Evolutionary conservation across 2,329 filamentous ascomycete genomes (phyloP), one percentile per base, ranked within the genome.

Genomic region (Didymella sp.): DNA sequence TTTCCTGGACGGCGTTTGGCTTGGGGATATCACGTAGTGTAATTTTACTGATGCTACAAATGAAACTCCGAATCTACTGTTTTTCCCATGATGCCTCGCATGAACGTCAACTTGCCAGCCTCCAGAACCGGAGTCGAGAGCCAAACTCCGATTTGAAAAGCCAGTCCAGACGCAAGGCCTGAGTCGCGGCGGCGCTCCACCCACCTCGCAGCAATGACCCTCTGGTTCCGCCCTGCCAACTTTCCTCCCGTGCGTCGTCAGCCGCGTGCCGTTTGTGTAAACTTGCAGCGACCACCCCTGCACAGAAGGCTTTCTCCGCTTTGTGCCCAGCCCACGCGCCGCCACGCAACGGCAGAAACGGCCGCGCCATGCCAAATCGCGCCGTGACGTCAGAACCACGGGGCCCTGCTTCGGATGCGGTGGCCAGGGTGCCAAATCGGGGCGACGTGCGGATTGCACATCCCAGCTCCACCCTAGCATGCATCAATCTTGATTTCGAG

Each of bases 401-500:
- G 49, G 33, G 44, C 58, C 49, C 40, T 40, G 50, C 50, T 58
- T 57, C 49, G 49, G 30, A 35, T 51, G 45, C 43, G 35, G 37
- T 40, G 43, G 40, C 44, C 41, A 37, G 58, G 59, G 41, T 51
- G 30, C 41, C 24, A 28, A 37, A 47, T 60, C 27, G 37, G 53
- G 62, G 52, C 59, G 56, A 48, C 56, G 52, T 51, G 59, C 42
- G 54, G 48, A 56, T 49, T 59, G 60, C 59, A 50, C 55, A 64
- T 62, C 52, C 66, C 54, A 58, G 62, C 46, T 54, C 51, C 56
- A 63, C 61, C 54, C 63, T 57, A 58, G 62, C 46, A 58, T 66
- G 56, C 64, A 58, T 69, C 63, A 76, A 75, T 76, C 73, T 73
- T 76, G 72, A 72, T 76, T 76, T 73, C 66, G 58, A 55, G 57